These are phyloP conservation scores for Candida krabiensis DNA, from an alignment of 805 yeast genomes.

Conservation along the genomic window DNA sequence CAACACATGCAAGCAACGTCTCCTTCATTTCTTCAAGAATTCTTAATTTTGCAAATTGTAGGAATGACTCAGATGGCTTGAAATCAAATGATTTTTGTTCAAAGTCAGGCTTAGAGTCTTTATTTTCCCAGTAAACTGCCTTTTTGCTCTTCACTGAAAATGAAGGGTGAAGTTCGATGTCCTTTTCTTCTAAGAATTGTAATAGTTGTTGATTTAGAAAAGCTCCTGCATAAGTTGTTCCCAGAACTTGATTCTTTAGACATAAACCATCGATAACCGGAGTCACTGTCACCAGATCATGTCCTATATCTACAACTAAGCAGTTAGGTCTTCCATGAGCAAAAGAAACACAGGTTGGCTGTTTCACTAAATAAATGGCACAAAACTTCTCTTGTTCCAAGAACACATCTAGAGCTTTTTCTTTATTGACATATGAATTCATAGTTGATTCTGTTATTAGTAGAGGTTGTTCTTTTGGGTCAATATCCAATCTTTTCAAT, in stretches of 20 bases:
- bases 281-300: constrained; percentile 71
- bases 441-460: constrained; percentile 86
- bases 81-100: constrained; percentile 33
- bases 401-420: constrained; percentile 66
- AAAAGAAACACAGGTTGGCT: constrained; percentile 86
- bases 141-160: constrained; percentile 52
- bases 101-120: constrained; percentile 24
- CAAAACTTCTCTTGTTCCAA: constrained; percentile 72
- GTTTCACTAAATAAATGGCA: constrained; percentile 76
- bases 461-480: constrained; percentile 68
- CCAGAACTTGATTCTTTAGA: constrained; percentile 63
- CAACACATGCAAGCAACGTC: constrained; percentile 51
- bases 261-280: constrained; percentile 85
- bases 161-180: constrained; percentile 40
- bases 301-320: constrained; percentile 83
- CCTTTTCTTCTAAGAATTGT: constrained; percentile 37
- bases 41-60: constrained; percentile 53
- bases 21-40: constrained; percentile 77
- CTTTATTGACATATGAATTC: constrained; percentile 68
- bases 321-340: constrained; percentile 88
- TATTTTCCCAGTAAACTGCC: constrained; percentile 29
- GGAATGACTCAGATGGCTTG: constrained; percentile 48
- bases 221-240: constrained; percentile 73
- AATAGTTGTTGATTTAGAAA: constrained; percentile 56
- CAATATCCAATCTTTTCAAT: constrained; percentile 52